Conservation (phyloP, 129 eudicot genomes). For the Flaveria sonorensis region DNA sequence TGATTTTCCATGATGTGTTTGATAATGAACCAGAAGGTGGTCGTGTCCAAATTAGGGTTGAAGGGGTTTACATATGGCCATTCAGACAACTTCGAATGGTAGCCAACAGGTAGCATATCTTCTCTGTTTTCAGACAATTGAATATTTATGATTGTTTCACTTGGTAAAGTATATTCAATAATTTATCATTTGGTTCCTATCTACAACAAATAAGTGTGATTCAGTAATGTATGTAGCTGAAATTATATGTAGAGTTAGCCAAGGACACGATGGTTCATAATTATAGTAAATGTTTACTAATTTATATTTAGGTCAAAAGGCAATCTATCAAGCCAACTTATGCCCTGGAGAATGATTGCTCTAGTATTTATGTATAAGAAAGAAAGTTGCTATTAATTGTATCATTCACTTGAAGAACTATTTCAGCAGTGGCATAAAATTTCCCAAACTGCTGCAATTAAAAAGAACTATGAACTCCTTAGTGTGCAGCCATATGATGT, state of each 20-base stretch:
- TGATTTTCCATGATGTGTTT: slow-evolving; percentile 85
- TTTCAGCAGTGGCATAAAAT: not conserved
- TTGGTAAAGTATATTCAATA: not conserved
- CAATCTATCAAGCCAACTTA: not conserved
- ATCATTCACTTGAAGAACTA: not conserved
- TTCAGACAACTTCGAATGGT: slow-evolving; percentile 97
- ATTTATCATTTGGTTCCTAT: not conserved
- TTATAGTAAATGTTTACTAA: not conserved
- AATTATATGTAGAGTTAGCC: not conserved
- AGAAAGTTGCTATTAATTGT: not conserved
- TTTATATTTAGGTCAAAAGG: not conserved
- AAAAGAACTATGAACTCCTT: not conserved
- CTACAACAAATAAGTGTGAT: not conserved
- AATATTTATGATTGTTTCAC: not conserved
- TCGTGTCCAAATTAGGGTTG: slow-evolving; percentile 87
- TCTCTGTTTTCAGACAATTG: not conserved
- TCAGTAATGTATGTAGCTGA: not conserved
- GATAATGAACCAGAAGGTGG: slow-evolving; percentile 80
- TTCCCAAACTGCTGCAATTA: not conserved
- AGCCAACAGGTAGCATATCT: slow-evolving; percentile 68
- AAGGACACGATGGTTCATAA: not conserved
- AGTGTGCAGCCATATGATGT: not conserved
- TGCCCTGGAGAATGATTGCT: not conserved
- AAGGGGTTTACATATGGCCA: slow-evolving; percentile 98
- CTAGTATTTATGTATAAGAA: not conserved